A percentile compares a stretch with the other conserved stretches of the same genome.
Evolutionary conservation across 2,329 filamentous ascomycete genomes (phyloP).

Genomic region (Epicoccum nigrum): DNA sequence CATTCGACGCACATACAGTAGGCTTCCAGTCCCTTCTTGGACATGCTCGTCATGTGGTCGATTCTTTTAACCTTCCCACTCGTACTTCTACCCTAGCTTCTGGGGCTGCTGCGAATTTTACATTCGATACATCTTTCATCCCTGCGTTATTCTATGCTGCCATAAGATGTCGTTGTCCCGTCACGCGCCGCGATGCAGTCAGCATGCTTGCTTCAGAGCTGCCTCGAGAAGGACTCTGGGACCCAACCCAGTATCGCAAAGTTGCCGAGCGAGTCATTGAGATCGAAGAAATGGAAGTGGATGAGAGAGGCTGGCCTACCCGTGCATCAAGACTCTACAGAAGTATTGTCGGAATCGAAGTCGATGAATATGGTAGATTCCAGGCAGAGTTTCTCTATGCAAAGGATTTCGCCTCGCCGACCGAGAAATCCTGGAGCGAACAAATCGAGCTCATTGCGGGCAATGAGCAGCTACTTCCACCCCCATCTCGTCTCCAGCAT

Average conservation of each 20-base stretch:
- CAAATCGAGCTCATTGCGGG: not conserved
- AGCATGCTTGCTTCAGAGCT: slow-evolving; percentile 18
- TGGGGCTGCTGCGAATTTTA: slow-evolving; percentile 19
- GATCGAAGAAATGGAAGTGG: slow-evolving; percentile 29
- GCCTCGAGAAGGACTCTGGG: slow-evolving; percentile 30
- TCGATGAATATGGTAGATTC: slow-evolving; percentile 26
- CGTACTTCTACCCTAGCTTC: too few species aligned
- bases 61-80: slow-evolving; percentile 2
- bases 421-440: slow-evolving; percentile 2
- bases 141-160: slow-evolving; percentile 17
- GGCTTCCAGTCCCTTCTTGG: slow-evolving; percentile 15
- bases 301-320: slow-evolving; percentile 25
- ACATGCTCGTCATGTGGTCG: slow-evolving; percentile 19
- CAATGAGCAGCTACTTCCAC: not conserved
- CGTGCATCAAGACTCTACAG: slow-evolving; percentile 24
- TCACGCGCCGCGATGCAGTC: slow-evolving; percentile 25
- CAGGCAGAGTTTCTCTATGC: slow-evolving; percentile 14
- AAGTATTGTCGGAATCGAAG: slow-evolving; percentile 24
- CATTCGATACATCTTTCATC: slow-evolving; percentile 20
- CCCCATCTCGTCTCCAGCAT: not conserved
- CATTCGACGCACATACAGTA: slow-evolving; percentile 16
- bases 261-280: slow-evolving; percentile 28
- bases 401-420: not conserved
- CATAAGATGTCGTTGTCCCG: slow-evolving; percentile 25
- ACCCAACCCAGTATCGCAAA: slow-evolving; percentile 20